A percentile compares a stretch with the other conserved stretches of the same genome.
Conservation (phyloP, 2,329 filamentous ascomycete species). For the Apiospora phragmitis region DNA sequence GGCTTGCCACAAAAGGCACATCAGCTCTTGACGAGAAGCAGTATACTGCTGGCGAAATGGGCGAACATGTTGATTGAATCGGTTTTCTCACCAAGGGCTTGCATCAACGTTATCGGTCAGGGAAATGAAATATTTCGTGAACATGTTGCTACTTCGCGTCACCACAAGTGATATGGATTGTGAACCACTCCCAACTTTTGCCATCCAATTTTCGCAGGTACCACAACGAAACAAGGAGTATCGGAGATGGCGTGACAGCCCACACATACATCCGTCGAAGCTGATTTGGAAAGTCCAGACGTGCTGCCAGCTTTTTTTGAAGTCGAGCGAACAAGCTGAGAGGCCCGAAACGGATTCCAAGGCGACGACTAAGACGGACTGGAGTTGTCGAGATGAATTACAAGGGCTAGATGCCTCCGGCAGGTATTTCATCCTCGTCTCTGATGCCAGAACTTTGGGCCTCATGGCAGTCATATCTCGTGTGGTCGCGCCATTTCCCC, state of each 20-base stretch:
- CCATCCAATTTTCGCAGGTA: background rate
- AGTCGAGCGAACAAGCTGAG: too few species aligned
- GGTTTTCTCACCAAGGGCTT: slow-evolving; percentile 30
- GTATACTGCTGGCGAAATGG: slow-evolving; percentile 17
- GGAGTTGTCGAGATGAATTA: too few species aligned
- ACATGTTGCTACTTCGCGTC: background rate
- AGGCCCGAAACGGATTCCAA: background rate
- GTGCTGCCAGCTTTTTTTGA: too few species aligned
- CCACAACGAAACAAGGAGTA: background rate
- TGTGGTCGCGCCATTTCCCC: too few species aligned
- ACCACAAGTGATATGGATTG: background rate
- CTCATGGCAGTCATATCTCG: too few species aligned
- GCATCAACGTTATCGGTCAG: slow-evolving; percentile 45
- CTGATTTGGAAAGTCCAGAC: background rate
- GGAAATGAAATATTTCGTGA: slow-evolving; percentile 40
- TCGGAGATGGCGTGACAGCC: background rate
- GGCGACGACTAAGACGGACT: too few species aligned
- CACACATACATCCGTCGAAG: too few species aligned
- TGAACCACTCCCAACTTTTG: background rate
- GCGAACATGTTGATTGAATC: slow-evolving; percentile 24
- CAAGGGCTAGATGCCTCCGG: too few species aligned
- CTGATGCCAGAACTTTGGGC: too few species aligned
- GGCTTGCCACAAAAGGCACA: slow-evolving; percentile 1
- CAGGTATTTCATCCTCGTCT: too few species aligned
- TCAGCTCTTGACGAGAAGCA: slow-evolving; percentile 9